Conservation (phyloP, 768 basidiomycete species). For the Amanita polypyramis region DNA sequence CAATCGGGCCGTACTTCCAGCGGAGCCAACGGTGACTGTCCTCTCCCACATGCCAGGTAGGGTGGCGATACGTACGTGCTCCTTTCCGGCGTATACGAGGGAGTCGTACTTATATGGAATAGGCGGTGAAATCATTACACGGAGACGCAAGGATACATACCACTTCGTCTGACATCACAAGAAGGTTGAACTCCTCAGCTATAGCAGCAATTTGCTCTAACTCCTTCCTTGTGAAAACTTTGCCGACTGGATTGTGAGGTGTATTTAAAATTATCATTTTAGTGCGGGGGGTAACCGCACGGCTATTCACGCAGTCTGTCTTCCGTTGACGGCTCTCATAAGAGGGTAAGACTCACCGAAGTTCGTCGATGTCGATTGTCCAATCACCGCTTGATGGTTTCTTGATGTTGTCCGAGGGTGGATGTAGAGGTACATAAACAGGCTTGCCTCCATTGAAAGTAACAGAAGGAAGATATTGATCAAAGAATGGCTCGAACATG, state of each 20-base stretch:
- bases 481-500: constrained; percentile 97
- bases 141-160: constrained; percentile 30
- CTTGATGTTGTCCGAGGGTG: constrained; percentile 41
- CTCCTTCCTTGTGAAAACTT: constrained; percentile 82
- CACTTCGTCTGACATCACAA: constrained; percentile 96
- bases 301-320: constrained; percentile 26
- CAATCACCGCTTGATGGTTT: constrained; percentile 66
- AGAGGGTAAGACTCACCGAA: constrained; percentile 41
- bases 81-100: constrained; percentile 77
- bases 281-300: constrained; percentile 76
- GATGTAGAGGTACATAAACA: constrained; percentile 92
- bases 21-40: constrained; percentile 93
- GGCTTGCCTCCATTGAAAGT: constrained; percentile 92
- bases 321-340: not conserved
- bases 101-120: constrained; percentile 67
- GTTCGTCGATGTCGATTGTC: constrained; percentile 83
- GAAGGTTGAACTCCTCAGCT: constrained; percentile 84
- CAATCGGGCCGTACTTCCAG: constrained; percentile 58
- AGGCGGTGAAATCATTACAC: not conserved
- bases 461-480: constrained; percentile 88
- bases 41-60: constrained; percentile 99
- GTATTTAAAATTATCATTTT: constrained; percentile 97
- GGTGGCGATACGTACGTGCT: constrained; percentile 87
- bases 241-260: constrained; percentile 97
- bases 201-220: constrained; percentile 77